These are phyloP conservation scores for Phoma herbarum DNA, from an alignment of 2,329 filamentous ascomycete genomes.

Conservation along the genomic window DNA sequence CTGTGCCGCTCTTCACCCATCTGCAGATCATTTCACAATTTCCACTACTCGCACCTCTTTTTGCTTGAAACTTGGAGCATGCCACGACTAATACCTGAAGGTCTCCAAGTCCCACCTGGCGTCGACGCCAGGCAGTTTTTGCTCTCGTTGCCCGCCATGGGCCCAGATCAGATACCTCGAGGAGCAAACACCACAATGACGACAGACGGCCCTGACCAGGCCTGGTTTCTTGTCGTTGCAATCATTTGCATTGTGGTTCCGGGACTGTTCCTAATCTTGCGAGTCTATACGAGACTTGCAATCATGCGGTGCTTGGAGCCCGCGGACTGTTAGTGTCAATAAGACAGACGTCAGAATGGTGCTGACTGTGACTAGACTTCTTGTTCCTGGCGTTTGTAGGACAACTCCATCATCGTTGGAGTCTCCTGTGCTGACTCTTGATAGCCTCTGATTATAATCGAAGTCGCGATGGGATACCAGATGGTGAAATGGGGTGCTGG, in stretches of 20 bases:
- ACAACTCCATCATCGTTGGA: accelerated
- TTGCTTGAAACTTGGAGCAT: background rate
- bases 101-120: slow-evolving; percentile 18
- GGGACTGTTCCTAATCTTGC: slow-evolving; percentile 31
- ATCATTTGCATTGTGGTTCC: slow-evolving; percentile 34
- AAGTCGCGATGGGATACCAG: slow-evolving; percentile 34
- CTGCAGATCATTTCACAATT: background rate
- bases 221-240: slow-evolving; percentile 36
- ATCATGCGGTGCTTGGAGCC: slow-evolving; percentile 35
- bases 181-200: slow-evolving; percentile 37
- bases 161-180: slow-evolving; percentile 25
- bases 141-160: slow-evolving; percentile 27
- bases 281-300: slow-evolving; percentile 36
- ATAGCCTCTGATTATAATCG: slow-evolving; percentile 34
- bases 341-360: background rate
- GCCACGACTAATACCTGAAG: slow-evolving; percentile 9
- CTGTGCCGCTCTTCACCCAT: background rate
- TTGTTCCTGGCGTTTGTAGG: slow-evolving; percentile 37
- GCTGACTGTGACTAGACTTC: slow-evolving; percentile 31
- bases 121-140: slow-evolving; percentile 26
- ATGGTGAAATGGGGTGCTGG: slow-evolving; percentile 43
- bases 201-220: slow-evolving; percentile 29
- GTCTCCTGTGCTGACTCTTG: slow-evolving; percentile 1
- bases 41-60: background rate
- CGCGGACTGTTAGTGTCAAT: slow-evolving; percentile 36